A percentile compares a stretch with the other conserved stretches of the same genome.
Evolutionary conservation across 2,329 filamentous ascomycete species (phyloP).

Genomic region (Fusarium falciforme): DNA sequence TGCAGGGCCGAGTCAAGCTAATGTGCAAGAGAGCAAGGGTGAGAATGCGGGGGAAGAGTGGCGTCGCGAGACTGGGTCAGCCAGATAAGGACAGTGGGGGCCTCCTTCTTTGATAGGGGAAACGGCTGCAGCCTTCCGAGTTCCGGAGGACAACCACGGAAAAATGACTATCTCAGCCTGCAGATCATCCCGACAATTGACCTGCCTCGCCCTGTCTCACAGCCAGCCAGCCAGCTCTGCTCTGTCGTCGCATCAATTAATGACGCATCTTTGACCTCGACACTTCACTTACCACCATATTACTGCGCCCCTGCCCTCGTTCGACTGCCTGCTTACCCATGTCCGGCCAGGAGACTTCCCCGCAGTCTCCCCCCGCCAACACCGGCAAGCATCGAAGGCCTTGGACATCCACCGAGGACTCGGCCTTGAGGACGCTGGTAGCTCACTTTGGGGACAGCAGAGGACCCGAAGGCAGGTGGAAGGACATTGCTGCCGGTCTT

Average conservation of each 20-base stretch:
- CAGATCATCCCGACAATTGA: slow-evolving; percentile 1
- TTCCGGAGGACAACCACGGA: neutral
- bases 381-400: slow-evolving; percentile 38
- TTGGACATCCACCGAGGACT: slow-evolving; percentile 44
- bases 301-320: neutral
- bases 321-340: slow-evolving; percentile 20
- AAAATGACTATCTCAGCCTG: neutral
- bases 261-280: slow-evolving; percentile 7
- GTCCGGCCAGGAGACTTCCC: slow-evolving; percentile 39
- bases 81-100: neutral
- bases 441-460: slow-evolving; percentile 43
- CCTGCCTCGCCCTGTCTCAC: neutral
- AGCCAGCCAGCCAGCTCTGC: neutral
- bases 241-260: slow-evolving; percentile 10
- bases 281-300: neutral
- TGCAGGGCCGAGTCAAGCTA: slow-evolving; percentile 1
- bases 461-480: slow-evolving; percentile 44
- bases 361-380: slow-evolving; percentile 36
- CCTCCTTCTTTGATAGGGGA: neutral
- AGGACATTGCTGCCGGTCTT: slow-evolving; percentile 42
- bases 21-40: neutral
- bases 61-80: neutral
- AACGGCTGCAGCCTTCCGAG: neutral
- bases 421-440: slow-evolving; percentile 42
- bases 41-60: neutral